These are phyloP conservation scores for Penicillium psychrosexuale DNA, from an alignment of 2,329 filamentous ascomycete genomes.

Conservation along the genomic window DNA sequence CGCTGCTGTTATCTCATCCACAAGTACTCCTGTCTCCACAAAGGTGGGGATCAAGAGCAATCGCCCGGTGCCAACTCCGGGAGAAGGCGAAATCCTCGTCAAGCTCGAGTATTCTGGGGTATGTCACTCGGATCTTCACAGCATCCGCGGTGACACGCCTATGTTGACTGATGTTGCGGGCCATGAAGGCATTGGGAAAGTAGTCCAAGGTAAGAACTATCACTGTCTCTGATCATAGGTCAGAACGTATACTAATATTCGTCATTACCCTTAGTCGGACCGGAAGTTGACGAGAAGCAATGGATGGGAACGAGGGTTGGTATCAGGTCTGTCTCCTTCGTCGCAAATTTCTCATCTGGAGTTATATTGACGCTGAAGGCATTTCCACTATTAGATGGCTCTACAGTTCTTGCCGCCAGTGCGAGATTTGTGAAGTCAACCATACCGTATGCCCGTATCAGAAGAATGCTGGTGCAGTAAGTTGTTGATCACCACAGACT, in stretches of 20 bases:
- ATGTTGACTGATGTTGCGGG: conserved; percentile 48
- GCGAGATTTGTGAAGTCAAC: conserved; percentile 39
- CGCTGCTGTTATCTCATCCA: conserved; percentile 31
- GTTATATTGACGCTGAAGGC: neutral
- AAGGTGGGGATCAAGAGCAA: conserved; percentile 26
- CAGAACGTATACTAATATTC: neutral
- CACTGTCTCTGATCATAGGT: neutral
- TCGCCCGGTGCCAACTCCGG: conserved; percentile 37
- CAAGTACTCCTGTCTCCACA: conserved; percentile 18
- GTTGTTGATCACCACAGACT: conserved; percentile 4
- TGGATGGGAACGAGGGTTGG: conserved; percentile 34
- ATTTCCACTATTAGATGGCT: conserved; percentile 30
- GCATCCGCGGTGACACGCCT: conserved; percentile 42
- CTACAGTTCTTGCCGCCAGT: conserved; percentile 38
- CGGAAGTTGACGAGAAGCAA: conserved; percentile 22
- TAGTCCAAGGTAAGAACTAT: conserved; percentile 32
- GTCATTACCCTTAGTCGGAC: conserved; percentile 22
- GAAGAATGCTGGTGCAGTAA: conserved; percentile 38
- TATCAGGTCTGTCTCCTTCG: conserved; percentile 27
- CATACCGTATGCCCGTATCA: conserved; percentile 40
- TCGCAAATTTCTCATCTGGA: neutral
- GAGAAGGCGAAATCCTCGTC: conserved; percentile 43
- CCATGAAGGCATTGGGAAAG: conserved; percentile 47
- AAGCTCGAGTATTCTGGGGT: conserved; percentile 49
- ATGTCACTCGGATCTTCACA: conserved; percentile 49